phyloP scores from a whole-genome alignment of 2,329 filamentous ascomycete species.

The Pochonia chlamydosporia region DNA sequence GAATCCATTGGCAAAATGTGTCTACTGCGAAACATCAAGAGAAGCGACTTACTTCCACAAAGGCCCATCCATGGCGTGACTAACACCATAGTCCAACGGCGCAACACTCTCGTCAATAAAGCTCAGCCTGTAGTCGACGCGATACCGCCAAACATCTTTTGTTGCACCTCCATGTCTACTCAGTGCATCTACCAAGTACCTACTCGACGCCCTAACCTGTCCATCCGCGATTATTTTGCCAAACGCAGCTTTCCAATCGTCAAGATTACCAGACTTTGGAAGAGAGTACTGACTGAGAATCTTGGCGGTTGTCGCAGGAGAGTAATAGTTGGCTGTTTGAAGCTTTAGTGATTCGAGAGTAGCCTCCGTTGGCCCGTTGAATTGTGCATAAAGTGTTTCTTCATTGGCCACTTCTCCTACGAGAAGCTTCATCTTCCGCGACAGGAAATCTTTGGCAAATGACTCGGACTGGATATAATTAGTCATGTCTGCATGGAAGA shows the following conservation, averaged over 20 bases:
- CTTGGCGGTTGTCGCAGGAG: slow-evolving; percentile 28
- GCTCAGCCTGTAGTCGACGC: slow-evolving; percentile 34
- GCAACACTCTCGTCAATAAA: slow-evolving; percentile 34
- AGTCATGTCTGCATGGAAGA: slow-evolving; percentile 31
- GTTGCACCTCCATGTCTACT: slow-evolving; percentile 25
- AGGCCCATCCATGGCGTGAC: slow-evolving; percentile 35
- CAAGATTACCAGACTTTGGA: slow-evolving; percentile 21
- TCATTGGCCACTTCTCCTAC: slow-evolving; percentile 39
- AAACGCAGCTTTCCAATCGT: slow-evolving; percentile 32
- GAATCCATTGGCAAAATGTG: neutral
- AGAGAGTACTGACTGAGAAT: slow-evolving; percentile 29
- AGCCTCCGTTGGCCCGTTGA: slow-evolving; percentile 27
- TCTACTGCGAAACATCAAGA: neutral
- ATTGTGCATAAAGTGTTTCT: slow-evolving; percentile 36
- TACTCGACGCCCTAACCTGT: slow-evolving; percentile 31
- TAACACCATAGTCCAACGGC: slow-evolving; percentile 26
- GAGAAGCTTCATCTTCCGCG: slow-evolving; percentile 27
- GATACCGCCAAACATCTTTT: slow-evolving; percentile 33
- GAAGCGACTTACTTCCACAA: slow-evolving; percentile 33
- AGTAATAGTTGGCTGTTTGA: slow-evolving; percentile 38
- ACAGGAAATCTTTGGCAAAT: slow-evolving; percentile 32
- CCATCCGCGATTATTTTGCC: slow-evolving; percentile 33
- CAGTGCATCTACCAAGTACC: slow-evolving; percentile 26
- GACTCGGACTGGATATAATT: slow-evolving; percentile 28
- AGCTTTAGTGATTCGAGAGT: slow-evolving; percentile 26